Evolutionary conservation across 2,329 filamentous ascomycete genomes (phyloP), one percentile per base, ranked within the genome.

Genomic region (Aspergillus neoniger): DNA sequence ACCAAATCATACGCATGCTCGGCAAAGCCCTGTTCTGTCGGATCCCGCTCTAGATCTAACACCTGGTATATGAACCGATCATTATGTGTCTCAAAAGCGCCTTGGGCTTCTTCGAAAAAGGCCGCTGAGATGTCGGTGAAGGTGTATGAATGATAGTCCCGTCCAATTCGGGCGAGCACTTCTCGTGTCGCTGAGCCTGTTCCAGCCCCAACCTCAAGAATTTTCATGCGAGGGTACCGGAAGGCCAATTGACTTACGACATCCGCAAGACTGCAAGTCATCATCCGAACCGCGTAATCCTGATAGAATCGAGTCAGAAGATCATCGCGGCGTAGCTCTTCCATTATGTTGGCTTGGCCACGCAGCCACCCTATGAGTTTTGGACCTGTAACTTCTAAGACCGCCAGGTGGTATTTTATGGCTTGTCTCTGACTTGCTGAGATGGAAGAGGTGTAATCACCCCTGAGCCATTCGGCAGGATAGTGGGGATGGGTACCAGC

Each of bases 41-140:
- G 67, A 41, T 73, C 68, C 12, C 65, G 56, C 19, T 74, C 72
- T 17, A 77, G 57, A 52, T 77, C 66, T 0, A 78, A 63, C 2
- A 62, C 58, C n/a, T 67, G 62, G 57, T 71, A 77, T 5, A 36
- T n/a, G 15, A 63, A 50, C 3, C 39, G 56, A 28, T 53, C 48
- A 2, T 51, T 25, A 12, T 44, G 59, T 47, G 57, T 74, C 62
- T 15, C 66, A 63, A 30, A 69, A 43, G 51, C 49, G 23, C 70
- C 67, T 12, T 63, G 57, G 0, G 75, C 76, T 3, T 70, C 65
- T 15, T 73, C 70, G 53, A 81, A 80, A 66, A 80, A 80, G 4
- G 70, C 75, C 0, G 68, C 54, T 0, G 76, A 78, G n/a, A 81
- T 73, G 59, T 82, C 80, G 0, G 81, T 82, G 67, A 73, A 83